A percentile compares a stretch with the other conserved stretches of the same genome.
These are phyloP conservation scores for Didymella segeticola DNA, from an alignment of 2,329 filamentous ascomycete species.

Conservation along the genomic window DNA sequence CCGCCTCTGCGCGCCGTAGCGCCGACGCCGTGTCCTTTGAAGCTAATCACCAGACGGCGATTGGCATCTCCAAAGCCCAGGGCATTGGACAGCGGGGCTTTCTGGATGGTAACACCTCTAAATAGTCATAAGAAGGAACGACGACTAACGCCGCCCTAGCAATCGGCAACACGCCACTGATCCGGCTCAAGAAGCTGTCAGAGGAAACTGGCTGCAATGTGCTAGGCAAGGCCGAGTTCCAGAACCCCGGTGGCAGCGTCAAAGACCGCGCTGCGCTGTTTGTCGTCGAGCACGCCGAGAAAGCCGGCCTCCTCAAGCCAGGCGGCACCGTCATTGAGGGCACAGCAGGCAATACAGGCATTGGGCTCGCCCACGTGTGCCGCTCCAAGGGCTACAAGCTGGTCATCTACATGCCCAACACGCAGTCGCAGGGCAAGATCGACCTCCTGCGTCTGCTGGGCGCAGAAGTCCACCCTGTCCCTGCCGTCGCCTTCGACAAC, in stretches of 20 bases:
- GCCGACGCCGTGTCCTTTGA: conserved; percentile 57
- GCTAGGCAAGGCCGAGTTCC: conserved; percentile 97
- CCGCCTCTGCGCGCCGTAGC: conserved; percentile 65
- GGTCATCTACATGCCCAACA: conserved; percentile 99
- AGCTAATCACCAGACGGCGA: conserved; percentile 64
- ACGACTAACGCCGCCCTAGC: conserved; percentile 59
- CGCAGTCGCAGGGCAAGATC: conserved; percentile 97
- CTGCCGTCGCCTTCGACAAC: conserved; percentile 94
- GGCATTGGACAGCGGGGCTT: conserved; percentile 76
- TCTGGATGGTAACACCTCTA: conserved; percentile 71
- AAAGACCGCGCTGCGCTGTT: conserved; percentile 97
- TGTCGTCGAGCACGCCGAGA: conserved; percentile 92
- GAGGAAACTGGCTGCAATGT: conserved; percentile 91
- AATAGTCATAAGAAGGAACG: background rate
- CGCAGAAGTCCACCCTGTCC: conserved; percentile 94
- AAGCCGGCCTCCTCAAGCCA: conserved; percentile 78
- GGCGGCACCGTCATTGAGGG: conserved; percentile 97
- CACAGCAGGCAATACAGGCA: conserved; percentile 96
- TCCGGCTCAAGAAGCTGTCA: conserved; percentile 86
- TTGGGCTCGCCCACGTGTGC: conserved; percentile 96
- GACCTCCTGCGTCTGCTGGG: conserved; percentile 89
- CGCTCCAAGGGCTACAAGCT: conserved; percentile 89
- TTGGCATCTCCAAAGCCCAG: conserved; percentile 80
- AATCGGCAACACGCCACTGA: conserved; percentile 96
- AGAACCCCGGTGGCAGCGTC: conserved; percentile 94